Conservation (phyloP, 805 yeast species). For the Barnettozyma salicaria region DNA sequence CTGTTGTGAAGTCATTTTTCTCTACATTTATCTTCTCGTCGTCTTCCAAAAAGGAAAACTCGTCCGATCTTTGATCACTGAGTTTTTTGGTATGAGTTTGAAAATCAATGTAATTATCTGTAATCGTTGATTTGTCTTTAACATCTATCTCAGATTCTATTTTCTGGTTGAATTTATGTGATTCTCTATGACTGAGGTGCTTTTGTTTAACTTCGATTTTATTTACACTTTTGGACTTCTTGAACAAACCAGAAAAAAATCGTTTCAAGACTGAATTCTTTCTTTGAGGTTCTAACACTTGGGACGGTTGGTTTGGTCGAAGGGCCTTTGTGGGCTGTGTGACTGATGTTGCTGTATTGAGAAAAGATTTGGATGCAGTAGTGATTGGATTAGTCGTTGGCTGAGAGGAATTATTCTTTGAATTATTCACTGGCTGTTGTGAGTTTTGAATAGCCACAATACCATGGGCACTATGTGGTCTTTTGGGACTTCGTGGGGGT, state of each 20-base stretch:
- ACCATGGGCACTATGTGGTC: too few relatives aligned
- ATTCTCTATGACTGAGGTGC: neutral
- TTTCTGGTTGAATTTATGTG: neutral
- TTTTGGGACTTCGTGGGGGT: neutral
- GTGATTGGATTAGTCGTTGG: too few relatives aligned
- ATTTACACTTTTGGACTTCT: constrained; percentile 8
- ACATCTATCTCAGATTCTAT: too few relatives aligned
- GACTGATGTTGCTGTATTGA: too few relatives aligned
- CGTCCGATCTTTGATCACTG: constrained; percentile 9
- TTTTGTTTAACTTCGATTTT: neutral
- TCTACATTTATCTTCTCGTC: constrained; percentile 20
- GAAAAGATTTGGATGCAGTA: too few relatives aligned
- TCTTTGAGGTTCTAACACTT: constrained; percentile 9
- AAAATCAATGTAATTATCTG: too few relatives aligned
- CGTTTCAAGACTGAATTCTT: constrained; percentile 21
- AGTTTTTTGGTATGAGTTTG: neutral
- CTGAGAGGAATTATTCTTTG: too few relatives aligned
- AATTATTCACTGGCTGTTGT: too few relatives aligned
- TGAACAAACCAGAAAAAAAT: constrained; percentile 16
- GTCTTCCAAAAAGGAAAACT: constrained; percentile 24
- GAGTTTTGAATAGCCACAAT: too few relatives aligned
- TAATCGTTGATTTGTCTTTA: too few relatives aligned
- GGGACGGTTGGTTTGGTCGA: neutral
- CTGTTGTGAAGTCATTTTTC: constrained; percentile 9
- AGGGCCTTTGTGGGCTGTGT: too few relatives aligned